Evolutionary conservation across 805 yeast species (phyloP).

Genomic region (Zygosaccharomyces rouxii): DNA sequence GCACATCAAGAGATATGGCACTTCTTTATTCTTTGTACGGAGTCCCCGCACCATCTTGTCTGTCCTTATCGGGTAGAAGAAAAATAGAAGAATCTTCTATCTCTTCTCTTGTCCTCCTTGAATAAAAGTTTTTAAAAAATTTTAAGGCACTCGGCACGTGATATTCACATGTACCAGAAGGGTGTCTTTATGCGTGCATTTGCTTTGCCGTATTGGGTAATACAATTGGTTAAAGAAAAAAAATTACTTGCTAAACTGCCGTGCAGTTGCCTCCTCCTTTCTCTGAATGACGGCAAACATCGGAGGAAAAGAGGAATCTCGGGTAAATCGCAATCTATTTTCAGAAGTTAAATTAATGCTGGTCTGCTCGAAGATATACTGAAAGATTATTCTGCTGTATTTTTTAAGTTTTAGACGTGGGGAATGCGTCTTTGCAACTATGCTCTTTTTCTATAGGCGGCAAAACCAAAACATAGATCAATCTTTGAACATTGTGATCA

Average conservation of each 20-base stretch:
- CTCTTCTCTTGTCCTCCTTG: neutral
- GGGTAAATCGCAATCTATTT: neutral
- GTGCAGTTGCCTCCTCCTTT: neutral
- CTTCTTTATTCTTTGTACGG: neutral
- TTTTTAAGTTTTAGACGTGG: constrained; percentile 4
- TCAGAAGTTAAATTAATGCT: neutral
- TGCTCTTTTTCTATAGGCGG: neutral
- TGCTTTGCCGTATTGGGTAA: neutral
- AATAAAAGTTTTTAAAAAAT: neutral
- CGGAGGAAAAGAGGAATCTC: neutral
- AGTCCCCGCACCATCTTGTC: neutral
- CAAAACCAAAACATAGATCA: neutral
- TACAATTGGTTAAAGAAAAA: neutral
- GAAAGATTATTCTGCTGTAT: neutral
- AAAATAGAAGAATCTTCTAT: neutral
- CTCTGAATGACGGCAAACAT: neutral
- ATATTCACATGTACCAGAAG: neutral
- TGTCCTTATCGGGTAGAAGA: neutral
- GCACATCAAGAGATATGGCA: neutral
- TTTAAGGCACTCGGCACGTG: neutral
- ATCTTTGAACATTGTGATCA: neutral
- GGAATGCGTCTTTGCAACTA: neutral
- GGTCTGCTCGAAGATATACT: neutral
- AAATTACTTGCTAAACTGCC: neutral
- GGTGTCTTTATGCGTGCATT: neutral